Evolutionary conservation across 1,284 basidiomycete genomes (phyloP).

Genomic region (Naganishia liquefaciens): DNA sequence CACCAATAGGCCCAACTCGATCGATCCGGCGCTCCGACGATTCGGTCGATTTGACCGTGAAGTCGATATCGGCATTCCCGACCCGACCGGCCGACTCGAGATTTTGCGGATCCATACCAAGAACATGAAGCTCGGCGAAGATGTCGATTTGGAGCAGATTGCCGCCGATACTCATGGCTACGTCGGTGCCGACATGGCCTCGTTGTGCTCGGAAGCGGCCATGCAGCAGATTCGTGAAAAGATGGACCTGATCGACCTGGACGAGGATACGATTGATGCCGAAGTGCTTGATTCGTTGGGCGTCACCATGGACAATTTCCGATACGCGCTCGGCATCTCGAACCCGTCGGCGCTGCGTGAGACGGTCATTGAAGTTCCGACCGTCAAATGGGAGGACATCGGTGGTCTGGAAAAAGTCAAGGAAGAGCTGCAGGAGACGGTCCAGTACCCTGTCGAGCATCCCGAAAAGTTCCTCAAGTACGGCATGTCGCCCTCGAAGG

Average conservation of each 20-base stretch:
- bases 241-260: constrained; percentile 92
- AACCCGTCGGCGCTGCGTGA: constrained; percentile 97
- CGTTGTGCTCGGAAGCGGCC: constrained; percentile 93
- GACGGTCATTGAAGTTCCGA: constrained; percentile 94
- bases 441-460: constrained; percentile 99
- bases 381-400: constrained; percentile 96
- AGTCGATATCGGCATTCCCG: constrained; percentile 98
- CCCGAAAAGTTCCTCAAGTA: constrained; percentile 99
- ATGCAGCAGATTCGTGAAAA: constrained; percentile 99
- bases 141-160: constrained; percentile 97
- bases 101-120: constrained; percentile 99
- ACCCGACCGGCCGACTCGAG: constrained; percentile 96
- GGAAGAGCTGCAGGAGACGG: constrained; percentile 97
- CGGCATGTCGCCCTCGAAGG: constrained; percentile 98
- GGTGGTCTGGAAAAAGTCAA: constrained; percentile 99
- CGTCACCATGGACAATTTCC: constrained; percentile 98
- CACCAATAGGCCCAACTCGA: constrained; percentile 97
- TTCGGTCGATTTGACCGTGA: constrained; percentile 99
- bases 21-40: constrained; percentile 95
- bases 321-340: constrained; percentile 87
- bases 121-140: constrained; percentile 99
- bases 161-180: constrained; percentile 99
- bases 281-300: constrained; percentile 94
- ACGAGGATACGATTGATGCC: constrained; percentile 93
- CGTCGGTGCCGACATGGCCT: constrained; percentile 95